phyloP scores from a whole-genome alignment of 805 yeast species.

The Kuraishia molischiana region DNA sequence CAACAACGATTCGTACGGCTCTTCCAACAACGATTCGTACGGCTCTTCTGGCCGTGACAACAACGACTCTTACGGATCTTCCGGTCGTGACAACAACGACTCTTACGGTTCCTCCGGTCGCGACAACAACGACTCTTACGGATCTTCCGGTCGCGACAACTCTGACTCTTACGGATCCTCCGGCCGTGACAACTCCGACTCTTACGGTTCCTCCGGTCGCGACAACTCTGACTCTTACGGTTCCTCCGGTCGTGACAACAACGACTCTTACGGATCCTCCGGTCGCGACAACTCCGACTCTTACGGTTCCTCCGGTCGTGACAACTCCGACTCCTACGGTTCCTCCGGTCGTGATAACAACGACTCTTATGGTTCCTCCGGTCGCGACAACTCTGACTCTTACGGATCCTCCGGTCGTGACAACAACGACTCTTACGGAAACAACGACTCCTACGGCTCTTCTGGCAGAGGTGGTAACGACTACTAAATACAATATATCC shows the following conservation, averaged over 20 bases:
- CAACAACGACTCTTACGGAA: slow-evolving; percentile 23
- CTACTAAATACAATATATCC: too few species aligned
- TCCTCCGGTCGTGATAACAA: neutral
- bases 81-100: slow-evolving; percentile 16
- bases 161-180: slow-evolving; percentile 11
- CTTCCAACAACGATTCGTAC: slow-evolving; percentile 18
- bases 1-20: slow-evolving; percentile 19
- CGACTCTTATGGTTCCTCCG: slow-evolving; percentile 3
- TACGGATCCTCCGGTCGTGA: slow-evolving; percentile 12
- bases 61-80: slow-evolving; percentile 19
- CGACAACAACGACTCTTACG: slow-evolving; percentile 19
- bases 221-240: slow-evolving; percentile 1
- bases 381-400: slow-evolving; percentile 10
- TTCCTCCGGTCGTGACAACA: slow-evolving; percentile 15
- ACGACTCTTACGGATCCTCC: slow-evolving; percentile 22
- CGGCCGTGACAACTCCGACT: slow-evolving; percentile 21
- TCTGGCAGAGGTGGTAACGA: slow-evolving; percentile 6
- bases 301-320: neutral
- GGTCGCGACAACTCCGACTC: neutral
- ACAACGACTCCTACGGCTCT: slow-evolving; percentile 9
- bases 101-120: slow-evolving; percentile 9
- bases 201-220: slow-evolving; percentile 17
- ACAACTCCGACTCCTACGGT: neutral
- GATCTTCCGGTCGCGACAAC: slow-evolving; percentile 11
- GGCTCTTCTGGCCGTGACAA: slow-evolving; percentile 19